These are phyloP conservation scores for Hyphodiscus hymeniophilus DNA, from an alignment of 495 filamentous ascomycete genomes.

Conservation along the genomic window DNA sequence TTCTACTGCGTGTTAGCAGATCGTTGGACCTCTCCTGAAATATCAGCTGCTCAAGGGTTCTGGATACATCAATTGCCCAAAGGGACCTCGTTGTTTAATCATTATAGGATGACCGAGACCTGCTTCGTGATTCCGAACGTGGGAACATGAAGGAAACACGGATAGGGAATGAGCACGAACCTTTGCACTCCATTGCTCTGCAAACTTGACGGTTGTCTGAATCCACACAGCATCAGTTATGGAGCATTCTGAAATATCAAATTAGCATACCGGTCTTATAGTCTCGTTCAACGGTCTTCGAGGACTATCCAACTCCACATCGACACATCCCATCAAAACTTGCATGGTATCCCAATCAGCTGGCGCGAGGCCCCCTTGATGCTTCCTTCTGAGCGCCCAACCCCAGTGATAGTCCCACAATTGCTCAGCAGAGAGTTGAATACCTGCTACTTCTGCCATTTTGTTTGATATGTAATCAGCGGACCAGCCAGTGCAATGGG, in stretches of 20 bases:
- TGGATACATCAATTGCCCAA: no score
- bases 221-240: neutral
- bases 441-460: neutral
- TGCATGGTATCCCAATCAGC: slow-evolving; percentile 2
- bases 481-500: slow-evolving; percentile 9
- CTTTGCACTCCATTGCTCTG: neutral
- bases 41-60: no score
- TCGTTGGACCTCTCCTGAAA: no score
- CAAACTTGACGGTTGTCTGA: neutral
- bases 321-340: neutral
- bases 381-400: neutral
- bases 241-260: neutral
- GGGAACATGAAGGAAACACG: neutral
- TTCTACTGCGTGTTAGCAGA: neutral
- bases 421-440: neutral
- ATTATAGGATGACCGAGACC: no score
- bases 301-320: neutral
- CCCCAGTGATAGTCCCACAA: slow-evolving; percentile 1
- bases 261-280: slow-evolving; percentile 3
- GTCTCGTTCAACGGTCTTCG: slow-evolving; percentile 1
- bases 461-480: slow-evolving; percentile 9
- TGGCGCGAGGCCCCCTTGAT: neutral
- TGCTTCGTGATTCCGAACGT: no score
- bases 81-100: no score
- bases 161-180: neutral